Evolutionary conservation across 2,329 filamentous ascomycete species (phyloP).

Genomic region (Phialemonium atrogriseum): DNA sequence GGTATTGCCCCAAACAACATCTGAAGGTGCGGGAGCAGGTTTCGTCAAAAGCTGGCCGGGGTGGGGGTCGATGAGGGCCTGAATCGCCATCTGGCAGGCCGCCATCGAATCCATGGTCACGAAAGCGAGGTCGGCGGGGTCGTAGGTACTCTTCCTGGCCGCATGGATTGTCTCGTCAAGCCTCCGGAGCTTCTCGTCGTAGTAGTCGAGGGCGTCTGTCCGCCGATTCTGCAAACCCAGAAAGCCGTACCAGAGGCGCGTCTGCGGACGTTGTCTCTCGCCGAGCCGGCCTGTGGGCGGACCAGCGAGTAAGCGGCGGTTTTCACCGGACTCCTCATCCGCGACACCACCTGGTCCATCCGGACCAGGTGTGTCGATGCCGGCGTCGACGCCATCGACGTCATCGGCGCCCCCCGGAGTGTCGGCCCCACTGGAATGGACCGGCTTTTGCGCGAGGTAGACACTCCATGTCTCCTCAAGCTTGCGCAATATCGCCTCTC

Average conservation of each 20-base stretch:
- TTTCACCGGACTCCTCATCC: constrained; percentile 43
- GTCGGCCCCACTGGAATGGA: constrained; percentile 28
- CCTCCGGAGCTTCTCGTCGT: constrained; percentile 72
- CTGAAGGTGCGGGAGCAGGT: constrained; percentile 76
- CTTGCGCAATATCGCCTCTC: constrained; percentile 57
- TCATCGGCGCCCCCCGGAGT: constrained; percentile 1
- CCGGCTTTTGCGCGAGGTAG: constrained; percentile 52
- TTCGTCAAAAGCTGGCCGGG: constrained; percentile 81
- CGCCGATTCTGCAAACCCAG: constrained; percentile 62
- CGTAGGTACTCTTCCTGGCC: constrained; percentile 68
- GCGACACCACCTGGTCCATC: constrained; percentile 23
- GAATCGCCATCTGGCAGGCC: constrained; percentile 88
- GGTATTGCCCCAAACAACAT: constrained; percentile 93
- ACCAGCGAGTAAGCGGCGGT: constrained; percentile 49
- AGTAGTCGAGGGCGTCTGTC: constrained; percentile 91
- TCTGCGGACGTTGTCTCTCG: constrained; percentile 53
- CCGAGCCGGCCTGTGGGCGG: constrained; percentile 26
- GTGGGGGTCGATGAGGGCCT: constrained; percentile 85
- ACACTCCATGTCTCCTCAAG: constrained; percentile 80
- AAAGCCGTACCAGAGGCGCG: constrained; percentile 70
- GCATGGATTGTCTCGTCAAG: constrained; percentile 66
- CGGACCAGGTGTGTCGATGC: constrained; percentile 14
- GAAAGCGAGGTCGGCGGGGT: constrained; percentile 77
- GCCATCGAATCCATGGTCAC: constrained; percentile 97
- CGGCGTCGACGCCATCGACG: background rate